Evolutionary conservation across 306 rosid species (phyloP).

Genomic region (Prosopis cineraria): DNA sequence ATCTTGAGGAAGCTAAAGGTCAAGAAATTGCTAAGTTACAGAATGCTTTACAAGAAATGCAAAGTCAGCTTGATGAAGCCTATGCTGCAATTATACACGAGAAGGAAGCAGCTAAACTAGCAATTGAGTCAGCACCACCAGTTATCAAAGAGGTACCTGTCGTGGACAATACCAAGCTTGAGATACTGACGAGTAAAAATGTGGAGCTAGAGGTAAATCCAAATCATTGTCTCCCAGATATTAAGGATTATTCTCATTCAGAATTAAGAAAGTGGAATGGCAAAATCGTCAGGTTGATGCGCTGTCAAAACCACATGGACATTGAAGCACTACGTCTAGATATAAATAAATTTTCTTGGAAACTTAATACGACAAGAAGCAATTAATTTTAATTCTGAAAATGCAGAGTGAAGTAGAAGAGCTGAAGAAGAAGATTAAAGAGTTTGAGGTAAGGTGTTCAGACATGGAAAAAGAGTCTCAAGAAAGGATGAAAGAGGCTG

Average conservation of each 20-base stretch:
- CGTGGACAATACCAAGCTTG: constrained; percentile 75
- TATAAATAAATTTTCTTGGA: background rate
- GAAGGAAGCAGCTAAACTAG: constrained; percentile 85
- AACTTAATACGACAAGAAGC: constrained; percentile 14
- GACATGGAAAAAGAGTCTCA: constrained; percentile 55
- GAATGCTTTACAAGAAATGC: constrained; percentile 65
- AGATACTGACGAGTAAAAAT: constrained; percentile 62
- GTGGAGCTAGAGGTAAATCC: constrained; percentile 66
- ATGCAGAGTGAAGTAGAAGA: constrained; percentile 62
- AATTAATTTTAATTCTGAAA: constrained; percentile 27
- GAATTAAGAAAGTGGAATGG: background rate
- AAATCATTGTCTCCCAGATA: background rate
- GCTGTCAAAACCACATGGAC: background rate
- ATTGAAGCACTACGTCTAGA: background rate
- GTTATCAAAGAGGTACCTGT: constrained; percentile 84
- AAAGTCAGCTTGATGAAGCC: constrained; percentile 71
- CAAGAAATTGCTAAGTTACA: constrained; percentile 75
- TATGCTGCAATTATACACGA: constrained; percentile 63
- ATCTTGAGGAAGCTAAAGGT: constrained; percentile 86
- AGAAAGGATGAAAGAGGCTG: constrained; percentile 68
- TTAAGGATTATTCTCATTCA: constrained; percentile 17
- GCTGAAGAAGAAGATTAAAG: constrained; percentile 61
- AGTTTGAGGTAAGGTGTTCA: constrained; percentile 56
- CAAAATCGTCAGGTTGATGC: background rate
- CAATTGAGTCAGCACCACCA: constrained; percentile 87